Conservation (phyloP, 805 yeast genomes). For the Yarrowia sp. region DNA sequence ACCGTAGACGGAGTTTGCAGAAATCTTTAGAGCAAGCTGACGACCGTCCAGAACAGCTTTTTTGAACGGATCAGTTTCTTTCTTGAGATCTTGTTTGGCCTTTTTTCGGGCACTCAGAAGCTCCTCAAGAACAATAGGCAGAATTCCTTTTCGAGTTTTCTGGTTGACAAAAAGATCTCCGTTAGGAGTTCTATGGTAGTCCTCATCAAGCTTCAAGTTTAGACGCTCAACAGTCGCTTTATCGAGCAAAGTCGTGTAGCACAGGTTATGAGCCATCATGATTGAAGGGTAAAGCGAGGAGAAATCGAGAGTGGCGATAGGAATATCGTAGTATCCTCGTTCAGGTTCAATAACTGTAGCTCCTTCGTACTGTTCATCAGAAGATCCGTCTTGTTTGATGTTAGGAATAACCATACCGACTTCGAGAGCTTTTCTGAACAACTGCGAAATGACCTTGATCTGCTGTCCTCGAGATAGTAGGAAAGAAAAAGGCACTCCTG, state of each 20-base stretch:
- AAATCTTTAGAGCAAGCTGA: slow-evolving; percentile 91
- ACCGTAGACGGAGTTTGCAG: slow-evolving; percentile 98
- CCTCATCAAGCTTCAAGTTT: slow-evolving; percentile 63
- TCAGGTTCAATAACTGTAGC: slow-evolving; percentile 98
- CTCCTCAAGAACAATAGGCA: slow-evolving; percentile 90
- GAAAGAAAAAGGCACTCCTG: slow-evolving; percentile 96
- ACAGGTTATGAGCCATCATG: slow-evolving; percentile 98
- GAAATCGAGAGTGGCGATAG: slow-evolving; percentile 97
- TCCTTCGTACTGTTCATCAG: slow-evolving; percentile 95
- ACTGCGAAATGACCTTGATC: slow-evolving; percentile 92
- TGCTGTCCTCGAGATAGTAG: slow-evolving; percentile 92
- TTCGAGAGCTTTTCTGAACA: slow-evolving; percentile 87
- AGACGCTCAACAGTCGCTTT: slow-evolving; percentile 65
- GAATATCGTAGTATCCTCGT: slow-evolving; percentile 94
- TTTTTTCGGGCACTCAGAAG: slow-evolving; percentile 86
- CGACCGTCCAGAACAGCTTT: slow-evolving; percentile 94
- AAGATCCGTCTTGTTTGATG: slow-evolving; percentile 70
- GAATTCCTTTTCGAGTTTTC: slow-evolving; percentile 69
- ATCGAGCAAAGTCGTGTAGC: slow-evolving; percentile 85
- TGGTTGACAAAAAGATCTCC: slow-evolving; percentile 85
- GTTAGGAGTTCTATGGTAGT: slow-evolving; percentile 84
- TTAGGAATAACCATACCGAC: slow-evolving; percentile 89
- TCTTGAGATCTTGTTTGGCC: slow-evolving; percentile 86
- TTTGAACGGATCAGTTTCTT: slow-evolving; percentile 91
- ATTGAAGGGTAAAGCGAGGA: slow-evolving; percentile 96